Percentiles rank a stretch among this genome's conserved stretches.
Conservation (phyloP, 768 basidiomycete species). For the Termitomyces sp. region DNA sequence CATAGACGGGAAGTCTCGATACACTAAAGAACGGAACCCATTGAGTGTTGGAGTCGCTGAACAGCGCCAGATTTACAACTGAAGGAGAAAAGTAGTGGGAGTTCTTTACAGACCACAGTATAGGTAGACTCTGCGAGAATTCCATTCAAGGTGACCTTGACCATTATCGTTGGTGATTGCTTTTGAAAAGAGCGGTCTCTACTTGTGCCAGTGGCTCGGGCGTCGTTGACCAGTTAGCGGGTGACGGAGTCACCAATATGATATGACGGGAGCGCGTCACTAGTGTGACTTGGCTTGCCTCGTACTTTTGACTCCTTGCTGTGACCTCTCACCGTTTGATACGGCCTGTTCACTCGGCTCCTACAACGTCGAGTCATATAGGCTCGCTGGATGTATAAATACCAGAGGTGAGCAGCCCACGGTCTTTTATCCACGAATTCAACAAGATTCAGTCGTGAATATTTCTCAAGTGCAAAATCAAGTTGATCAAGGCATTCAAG, state of each 20-base stretch:
- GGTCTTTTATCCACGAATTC: not conserved
- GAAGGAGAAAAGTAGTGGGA: conserved; percentile 73
- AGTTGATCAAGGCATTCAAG: not conserved
- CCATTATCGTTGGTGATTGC: conserved; percentile 23
- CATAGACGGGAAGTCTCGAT: not conserved
- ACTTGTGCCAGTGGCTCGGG: not conserved
- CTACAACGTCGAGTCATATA: not conserved
- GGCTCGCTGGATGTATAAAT: conserved; percentile 3
- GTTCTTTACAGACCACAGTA: conserved; percentile 53
- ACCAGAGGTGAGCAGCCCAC: not conserved
- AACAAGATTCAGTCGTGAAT: not conserved
- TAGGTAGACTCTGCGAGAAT: conserved; percentile 53
- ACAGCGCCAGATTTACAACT: conserved; percentile 37
- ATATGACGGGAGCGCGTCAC: not conserved
- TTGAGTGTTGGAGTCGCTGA: conserved; percentile 51
- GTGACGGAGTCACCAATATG: not conserved
- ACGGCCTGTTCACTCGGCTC: not conserved
- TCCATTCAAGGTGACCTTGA: conserved; percentile 46
- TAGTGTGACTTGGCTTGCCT: not conserved
- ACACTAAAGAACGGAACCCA: conserved; percentile 23
- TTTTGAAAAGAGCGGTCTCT: not conserved
- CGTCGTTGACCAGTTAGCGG: not conserved
- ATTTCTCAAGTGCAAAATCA: not conserved
- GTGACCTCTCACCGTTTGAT: not conserved
- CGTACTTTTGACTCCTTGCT: not conserved